Conservation (phyloP, 495 filamentous ascomycete species). For the Penicillium goetzii region DNA sequence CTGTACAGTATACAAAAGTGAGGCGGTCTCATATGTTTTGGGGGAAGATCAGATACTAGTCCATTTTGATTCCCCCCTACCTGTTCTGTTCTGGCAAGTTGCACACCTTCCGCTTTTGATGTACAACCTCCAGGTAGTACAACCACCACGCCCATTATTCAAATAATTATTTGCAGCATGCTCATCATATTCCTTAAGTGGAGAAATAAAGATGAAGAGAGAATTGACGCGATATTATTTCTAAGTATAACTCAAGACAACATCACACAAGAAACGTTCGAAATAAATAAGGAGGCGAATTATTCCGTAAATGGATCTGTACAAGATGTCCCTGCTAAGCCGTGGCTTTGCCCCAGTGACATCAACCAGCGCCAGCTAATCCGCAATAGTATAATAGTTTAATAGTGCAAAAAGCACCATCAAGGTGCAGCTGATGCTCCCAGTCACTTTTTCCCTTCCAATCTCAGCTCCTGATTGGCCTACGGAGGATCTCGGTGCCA, state of each 20-base stretch:
- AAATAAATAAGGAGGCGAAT: not conserved
- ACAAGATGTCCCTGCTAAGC: not conserved
- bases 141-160: not conserved
- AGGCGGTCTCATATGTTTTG: not conserved
- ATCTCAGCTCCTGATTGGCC: slow-evolving; percentile 29
- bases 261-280: not conserved
- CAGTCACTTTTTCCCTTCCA: not conserved
- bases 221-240: too few relatives aligned
- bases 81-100: not conserved
- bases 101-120: not conserved
- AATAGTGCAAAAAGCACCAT: not conserved
- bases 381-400: slow-evolving; percentile 5
- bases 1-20: not conserved
- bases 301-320: not conserved
- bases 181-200: too few relatives aligned
- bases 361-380: not conserved
- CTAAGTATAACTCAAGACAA: not conserved
- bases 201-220: too few relatives aligned
- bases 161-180: not conserved
- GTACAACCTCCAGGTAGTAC: not conserved
- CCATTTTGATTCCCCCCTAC: not conserved
- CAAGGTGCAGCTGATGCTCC: not conserved
- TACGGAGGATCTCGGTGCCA: slow-evolving; percentile 44
- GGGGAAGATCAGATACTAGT: not conserved
- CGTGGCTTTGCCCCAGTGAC: not conserved